Base-by-base conservation (phyloP, 2,329 filamentous ascomycete species). In the Penicillium aurantiogriseum region DNA sequence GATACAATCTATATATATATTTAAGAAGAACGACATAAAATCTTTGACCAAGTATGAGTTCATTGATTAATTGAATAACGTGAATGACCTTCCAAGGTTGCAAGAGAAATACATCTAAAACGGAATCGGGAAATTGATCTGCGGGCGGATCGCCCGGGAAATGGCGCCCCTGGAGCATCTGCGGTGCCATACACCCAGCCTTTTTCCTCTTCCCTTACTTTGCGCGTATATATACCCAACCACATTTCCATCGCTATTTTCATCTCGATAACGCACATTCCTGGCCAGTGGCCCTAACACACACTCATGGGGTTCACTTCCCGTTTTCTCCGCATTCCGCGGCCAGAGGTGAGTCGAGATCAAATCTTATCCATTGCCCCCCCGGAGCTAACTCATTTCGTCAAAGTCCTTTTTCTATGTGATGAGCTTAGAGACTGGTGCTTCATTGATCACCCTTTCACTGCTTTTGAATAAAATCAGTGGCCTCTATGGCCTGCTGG, bases 401-500 rank as follows among this genome's bases (percentile, higher is more conserved):
- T 61, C 19, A 51, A 72, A 96, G 92, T 88, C 86, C 46, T 93
- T 96, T 74, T 84, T 96, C 64, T 91, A 90, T 72, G 80, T 92
- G 69, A 88, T 96, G 80, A 90, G 89, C 71, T 86, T 97, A 54
- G 89, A 91, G 68, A 93, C 90, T 35, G 92, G 91, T 65, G 88
- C 90, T 46, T 91, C 94, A 67, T 83, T 97, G 69, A 91, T 96
- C 68, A 87, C 89, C 5, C 82, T 94, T 60, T 87, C 89, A 11
- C 85, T 96, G 63, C 82, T 95, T 54, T 88, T 97, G 78, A 97
- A 97, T 82, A 96, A 96, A 76, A 85, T 92, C 65, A 93, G 91
- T 49, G 92, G 92, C 57, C 81, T 96, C 65, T 97, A 96, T 76
- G 92, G 92, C 63, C 82, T 97, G 43, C 87, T 97, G 65, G 92